Conservation (phyloP, 495 filamentous ascomycete genomes). For the Cenococcum geophilum region DNA sequence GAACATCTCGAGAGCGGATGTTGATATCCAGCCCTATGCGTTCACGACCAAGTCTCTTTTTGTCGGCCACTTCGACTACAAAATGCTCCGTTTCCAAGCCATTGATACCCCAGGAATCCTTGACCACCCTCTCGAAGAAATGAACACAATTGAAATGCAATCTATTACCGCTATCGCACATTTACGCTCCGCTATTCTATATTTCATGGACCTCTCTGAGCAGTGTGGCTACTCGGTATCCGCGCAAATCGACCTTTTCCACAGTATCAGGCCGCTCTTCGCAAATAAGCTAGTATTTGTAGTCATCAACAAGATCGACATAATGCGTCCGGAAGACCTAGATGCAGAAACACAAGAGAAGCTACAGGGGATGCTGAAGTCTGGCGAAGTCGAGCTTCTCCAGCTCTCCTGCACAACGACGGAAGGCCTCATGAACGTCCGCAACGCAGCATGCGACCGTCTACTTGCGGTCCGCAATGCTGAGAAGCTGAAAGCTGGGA, state of each 20-base stretch:
- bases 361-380: slow-evolving; percentile 72
- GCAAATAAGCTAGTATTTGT: slow-evolving; percentile 95
- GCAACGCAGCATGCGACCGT: slow-evolving; percentile 89
- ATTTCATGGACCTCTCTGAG: slow-evolving; percentile 97
- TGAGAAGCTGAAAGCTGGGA: slow-evolving; percentile 89
- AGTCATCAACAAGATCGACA: slow-evolving; percentile 96
- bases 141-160: slow-evolving; percentile 99
- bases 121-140: slow-evolving; percentile 96
- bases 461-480: slow-evolving; percentile 87
- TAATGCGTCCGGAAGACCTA: slow-evolving; percentile 79
- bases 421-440: slow-evolving; percentile 88
- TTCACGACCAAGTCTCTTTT: slow-evolving; percentile 98
- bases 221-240: slow-evolving; percentile 93
- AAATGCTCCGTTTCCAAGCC: slow-evolving; percentile 88
- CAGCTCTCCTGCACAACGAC: slow-evolving; percentile 90
- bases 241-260: slow-evolving; percentile 88
- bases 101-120: slow-evolving; percentile 91
- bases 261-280: slow-evolving; percentile 92
- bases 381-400: slow-evolving; percentile 82
- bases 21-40: slow-evolving; percentile 95
- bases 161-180: slow-evolving; percentile 96
- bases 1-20: slow-evolving; percentile 88
- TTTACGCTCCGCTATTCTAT: slow-evolving; percentile 85
- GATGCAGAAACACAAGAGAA: slow-evolving; percentile 72
- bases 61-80: slow-evolving; percentile 98